A percentile compares a stretch with the other conserved stretches of the same genome.
Conservation (phyloP, 2,329 filamentous ascomycete genomes). For the Fusarium sublunatum region DNA sequence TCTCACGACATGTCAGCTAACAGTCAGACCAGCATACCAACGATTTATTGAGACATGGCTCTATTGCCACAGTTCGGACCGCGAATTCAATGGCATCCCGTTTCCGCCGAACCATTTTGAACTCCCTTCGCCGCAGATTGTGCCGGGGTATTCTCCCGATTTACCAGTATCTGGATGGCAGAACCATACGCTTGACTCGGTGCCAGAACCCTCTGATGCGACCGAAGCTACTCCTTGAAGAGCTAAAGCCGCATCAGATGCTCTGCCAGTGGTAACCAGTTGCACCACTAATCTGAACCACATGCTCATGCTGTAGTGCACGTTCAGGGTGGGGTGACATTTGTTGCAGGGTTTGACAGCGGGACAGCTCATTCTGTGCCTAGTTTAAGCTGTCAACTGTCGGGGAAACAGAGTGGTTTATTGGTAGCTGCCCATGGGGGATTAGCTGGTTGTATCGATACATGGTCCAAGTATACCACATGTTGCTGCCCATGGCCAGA, state of each 20-base stretch:
- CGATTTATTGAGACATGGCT: conserved; percentile 61
- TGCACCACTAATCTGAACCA: conserved; percentile 40
- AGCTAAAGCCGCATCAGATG: conserved; percentile 14
- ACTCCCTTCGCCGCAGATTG: conserved; percentile 60
- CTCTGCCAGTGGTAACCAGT: conserved; percentile 20
- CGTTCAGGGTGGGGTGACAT: conserved; percentile 42
- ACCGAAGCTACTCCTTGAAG: conserved; percentile 44
- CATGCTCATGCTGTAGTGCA: conserved; percentile 38
- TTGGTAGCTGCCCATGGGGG: conserved; percentile 20
- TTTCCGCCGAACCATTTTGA: conserved; percentile 60
- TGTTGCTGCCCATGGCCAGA: conserved; percentile 36
- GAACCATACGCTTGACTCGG: conserved; percentile 40
- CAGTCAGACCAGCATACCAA: conserved; percentile 50
- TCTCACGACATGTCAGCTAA: conserved; percentile 39
- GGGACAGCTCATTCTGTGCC: conserved; percentile 24
- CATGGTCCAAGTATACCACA: conserved; percentile 12
- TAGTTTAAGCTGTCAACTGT: conserved; percentile 17
- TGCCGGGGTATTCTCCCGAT: conserved; percentile 47
- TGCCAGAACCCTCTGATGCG: conserved; percentile 42
- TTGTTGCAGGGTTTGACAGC: conserved; percentile 23
- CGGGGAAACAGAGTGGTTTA: conserved; percentile 16
- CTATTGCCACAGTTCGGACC: conserved; percentile 59
- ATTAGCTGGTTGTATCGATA: conserved; percentile 24
- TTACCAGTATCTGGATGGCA: conserved; percentile 44
- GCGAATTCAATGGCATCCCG: conserved; percentile 58